Evolutionary conservation across 2,329 filamentous ascomycete genomes (phyloP).

Genomic region (Exserohilum rostratum): DNA sequence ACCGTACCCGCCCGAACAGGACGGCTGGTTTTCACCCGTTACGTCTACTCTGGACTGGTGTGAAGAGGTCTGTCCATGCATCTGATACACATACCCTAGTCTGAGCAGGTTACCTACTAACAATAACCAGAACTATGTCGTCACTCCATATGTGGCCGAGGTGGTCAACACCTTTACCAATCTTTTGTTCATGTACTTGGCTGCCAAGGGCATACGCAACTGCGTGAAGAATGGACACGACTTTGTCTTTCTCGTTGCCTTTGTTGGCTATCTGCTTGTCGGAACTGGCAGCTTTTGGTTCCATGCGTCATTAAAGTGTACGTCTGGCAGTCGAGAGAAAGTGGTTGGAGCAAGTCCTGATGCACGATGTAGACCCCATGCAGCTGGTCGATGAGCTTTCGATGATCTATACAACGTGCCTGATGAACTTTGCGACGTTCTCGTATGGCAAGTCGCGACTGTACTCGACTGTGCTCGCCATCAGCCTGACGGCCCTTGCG

Average conservation of each 20-base stretch:
- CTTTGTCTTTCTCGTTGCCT: conserved; percentile 72
- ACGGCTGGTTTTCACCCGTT: conserved; percentile 71
- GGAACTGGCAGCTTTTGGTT: conserved; percentile 68
- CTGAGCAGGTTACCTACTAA: conserved; percentile 11
- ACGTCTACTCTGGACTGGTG: conserved; percentile 80
- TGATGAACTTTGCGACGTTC: conserved; percentile 75
- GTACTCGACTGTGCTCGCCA: conserved; percentile 61
- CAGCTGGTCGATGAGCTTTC: conserved; percentile 73
- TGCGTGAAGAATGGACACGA: conserved; percentile 77
- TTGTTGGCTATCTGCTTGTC: conserved; percentile 66
- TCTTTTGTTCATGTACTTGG: conserved; percentile 78
- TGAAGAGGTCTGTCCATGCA: conserved; percentile 66
- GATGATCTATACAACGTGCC: conserved; percentile 74
- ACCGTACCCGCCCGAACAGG: conserved; percentile 57
- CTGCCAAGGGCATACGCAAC: conserved; percentile 74
- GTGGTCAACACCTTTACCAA: conserved; percentile 84
- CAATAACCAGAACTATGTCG: conserved; percentile 69
- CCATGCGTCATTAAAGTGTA: conserved; percentile 68
- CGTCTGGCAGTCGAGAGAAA: conserved; percentile 24
- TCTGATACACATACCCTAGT: not conserved
- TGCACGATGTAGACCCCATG: conserved; percentile 64
- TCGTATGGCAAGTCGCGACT: conserved; percentile 65
- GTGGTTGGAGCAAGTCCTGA: conserved; percentile 62
- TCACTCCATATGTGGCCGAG: conserved; percentile 76
- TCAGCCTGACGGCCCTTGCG: conserved; percentile 59